These are phyloP conservation scores for Sporothrix euskadiensis DNA, from an alignment of 2,329 filamentous ascomycete species.

Conservation along the genomic window DNA sequence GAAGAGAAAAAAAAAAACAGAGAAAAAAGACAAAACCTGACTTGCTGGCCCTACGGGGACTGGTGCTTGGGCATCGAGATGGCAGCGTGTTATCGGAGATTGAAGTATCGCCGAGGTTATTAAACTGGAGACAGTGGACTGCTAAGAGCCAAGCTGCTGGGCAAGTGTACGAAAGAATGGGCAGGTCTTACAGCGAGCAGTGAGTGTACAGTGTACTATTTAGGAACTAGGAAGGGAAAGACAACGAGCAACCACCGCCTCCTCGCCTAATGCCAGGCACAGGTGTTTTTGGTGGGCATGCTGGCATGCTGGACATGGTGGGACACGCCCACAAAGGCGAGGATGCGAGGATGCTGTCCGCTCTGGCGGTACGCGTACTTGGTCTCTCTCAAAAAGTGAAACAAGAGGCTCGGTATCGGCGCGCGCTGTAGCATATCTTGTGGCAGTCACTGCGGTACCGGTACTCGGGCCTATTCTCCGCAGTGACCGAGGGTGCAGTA, in stretches of 20 bases:
- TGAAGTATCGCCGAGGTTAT: slow-evolving; percentile 13
- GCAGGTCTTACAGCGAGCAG: neutral
- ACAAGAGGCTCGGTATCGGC: slow-evolving; percentile 13
- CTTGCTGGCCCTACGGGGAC: neutral
- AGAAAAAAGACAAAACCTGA: neutral
- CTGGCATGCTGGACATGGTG: neutral
- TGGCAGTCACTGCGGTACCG: slow-evolving; percentile 14
- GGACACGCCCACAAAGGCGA: neutral
- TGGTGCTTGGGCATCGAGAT: neutral
- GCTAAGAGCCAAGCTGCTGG: neutral
- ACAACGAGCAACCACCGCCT: neutral
- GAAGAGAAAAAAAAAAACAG: no score
- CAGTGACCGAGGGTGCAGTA: neutral
- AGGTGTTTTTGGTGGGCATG: slow-evolving; percentile 11
- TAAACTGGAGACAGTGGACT: neutral
- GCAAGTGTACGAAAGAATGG: neutral
- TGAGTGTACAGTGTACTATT: neutral
- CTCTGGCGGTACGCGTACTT: slow-evolving; percentile 7
- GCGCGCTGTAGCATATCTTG: neutral
- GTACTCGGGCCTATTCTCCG: slow-evolving; percentile 25
- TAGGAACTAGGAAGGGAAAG: no score
- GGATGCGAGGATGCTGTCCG: slow-evolving; percentile 1
- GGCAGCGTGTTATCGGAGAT: slow-evolving; percentile 14
- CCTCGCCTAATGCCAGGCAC: slow-evolving; percentile 12
- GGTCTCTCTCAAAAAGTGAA: neutral